phyloP scores from a whole-genome alignment of 768 basidiomycete genomes.

The Dentipellis sp. region DNA sequence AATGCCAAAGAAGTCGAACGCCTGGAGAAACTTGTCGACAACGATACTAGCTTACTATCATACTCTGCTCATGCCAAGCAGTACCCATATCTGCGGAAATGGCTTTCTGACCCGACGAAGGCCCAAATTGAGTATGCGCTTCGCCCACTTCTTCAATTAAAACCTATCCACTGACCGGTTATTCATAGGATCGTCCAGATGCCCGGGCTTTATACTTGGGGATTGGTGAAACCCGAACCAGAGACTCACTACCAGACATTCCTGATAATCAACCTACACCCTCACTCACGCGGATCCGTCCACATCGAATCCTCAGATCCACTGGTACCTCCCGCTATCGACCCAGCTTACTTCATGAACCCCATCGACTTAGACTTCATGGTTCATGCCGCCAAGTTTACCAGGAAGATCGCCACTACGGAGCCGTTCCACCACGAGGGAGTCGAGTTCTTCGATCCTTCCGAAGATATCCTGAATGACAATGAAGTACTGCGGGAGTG shows the following conservation, averaged over 20 bases:
- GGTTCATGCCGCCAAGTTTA: not conserved
- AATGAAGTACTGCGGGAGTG: not conserved
- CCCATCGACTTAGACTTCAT: not conserved
- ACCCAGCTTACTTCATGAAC: not conserved
- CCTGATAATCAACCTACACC: not conserved
- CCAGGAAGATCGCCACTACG: not conserved
- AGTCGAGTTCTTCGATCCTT: not conserved
- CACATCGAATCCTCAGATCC: not conserved
- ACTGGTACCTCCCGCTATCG: not conserved
- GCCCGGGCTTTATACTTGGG: too few relatives aligned
- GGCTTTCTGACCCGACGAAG: too few relatives aligned
- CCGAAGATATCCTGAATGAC: not conserved
- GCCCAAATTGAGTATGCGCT: too few relatives aligned
- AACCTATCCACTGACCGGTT: too few relatives aligned
- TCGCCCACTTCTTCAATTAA: too few relatives aligned
- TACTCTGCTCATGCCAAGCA: too few relatives aligned
- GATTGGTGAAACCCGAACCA: not conserved
- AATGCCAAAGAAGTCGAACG: too few relatives aligned
- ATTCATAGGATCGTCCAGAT: too few relatives aligned
- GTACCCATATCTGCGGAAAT: too few relatives aligned
- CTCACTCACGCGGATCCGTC: not conserved
- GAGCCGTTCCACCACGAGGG: not conserved
- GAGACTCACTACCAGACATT: not conserved
- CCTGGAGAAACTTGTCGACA: too few relatives aligned
- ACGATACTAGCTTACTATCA: too few relatives aligned